Base-by-base conservation (phyloP, 164 flowering plant species). In the Echeveria elegans region DNA sequence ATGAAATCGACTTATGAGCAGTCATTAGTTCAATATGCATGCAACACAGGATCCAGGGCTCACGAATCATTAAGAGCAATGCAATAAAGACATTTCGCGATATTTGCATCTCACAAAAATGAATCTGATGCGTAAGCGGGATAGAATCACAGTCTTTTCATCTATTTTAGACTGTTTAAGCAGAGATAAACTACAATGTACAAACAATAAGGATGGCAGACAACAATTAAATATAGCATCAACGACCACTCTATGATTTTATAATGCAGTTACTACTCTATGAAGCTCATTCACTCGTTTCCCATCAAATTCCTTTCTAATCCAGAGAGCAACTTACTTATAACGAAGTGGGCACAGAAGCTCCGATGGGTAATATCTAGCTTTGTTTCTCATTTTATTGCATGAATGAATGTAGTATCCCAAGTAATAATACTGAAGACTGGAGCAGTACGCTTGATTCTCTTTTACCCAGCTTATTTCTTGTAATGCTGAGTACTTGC, bases 341-440 rank as follows among this genome's bases (percentile, higher is more conserved):
- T 83, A 89, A 64, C 90, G 96, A 68, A 83, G 85, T 52, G 97
- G 98, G 67, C 98, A 94, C 15, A 94, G 88, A 73, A 94, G 97
- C 81, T 94, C 93, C 50, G 98, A 88, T 70, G 98, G 98, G 12
- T 58, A 72, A 78, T 94, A 94, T 56, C 91, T 86, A 65, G 97
- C 97, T 82, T 94, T 94, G 72, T 94, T 91, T 86, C 95, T 86
- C 98, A 91, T 91, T 78, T 94, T 94, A 74, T 68, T 78, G 80
- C 96, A 94, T 21, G 93, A 84, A 73, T 91, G 98, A 68, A 91
- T 85, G 66, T 94, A 94, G 74, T 94, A 94, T 41, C 98, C 99
- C 71, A 94, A 96, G 80, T 94, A 89, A 73, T 94, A 94, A 75
- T 81, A 91, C 74, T 87, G 86, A 50, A 91, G 90, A 71, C 85